These are phyloP conservation scores for Pseudogymnoascus sp. DNA, from an alignment of 2,329 filamentous ascomycete genomes.

Conservation along the genomic window DNA sequence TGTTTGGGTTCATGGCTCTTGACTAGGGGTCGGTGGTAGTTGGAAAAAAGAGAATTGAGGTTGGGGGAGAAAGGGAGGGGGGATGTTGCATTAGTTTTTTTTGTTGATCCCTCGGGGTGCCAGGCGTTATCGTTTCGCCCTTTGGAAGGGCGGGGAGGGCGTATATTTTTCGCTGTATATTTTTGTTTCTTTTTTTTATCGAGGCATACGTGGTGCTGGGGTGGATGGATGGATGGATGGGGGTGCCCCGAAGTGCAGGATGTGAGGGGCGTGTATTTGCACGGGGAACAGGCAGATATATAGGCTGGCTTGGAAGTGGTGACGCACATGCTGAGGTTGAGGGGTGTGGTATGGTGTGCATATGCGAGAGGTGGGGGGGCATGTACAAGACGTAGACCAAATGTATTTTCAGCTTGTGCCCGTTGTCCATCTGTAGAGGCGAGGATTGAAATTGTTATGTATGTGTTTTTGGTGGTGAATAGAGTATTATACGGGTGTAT, in stretches of 20 bases:
- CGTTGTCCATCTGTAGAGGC: not conserved
- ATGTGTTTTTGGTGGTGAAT: no score
- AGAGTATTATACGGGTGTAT: no score
- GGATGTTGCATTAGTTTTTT: not conserved
- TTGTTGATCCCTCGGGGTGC: not conserved
- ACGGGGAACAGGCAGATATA: not conserved
- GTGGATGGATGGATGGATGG: not conserved
- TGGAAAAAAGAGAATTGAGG: not conserved
- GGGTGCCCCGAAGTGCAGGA: not conserved
- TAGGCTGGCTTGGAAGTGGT: not conserved
- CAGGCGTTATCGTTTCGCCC: not conserved
- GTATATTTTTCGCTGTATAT: not conserved
- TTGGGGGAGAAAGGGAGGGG: no score
- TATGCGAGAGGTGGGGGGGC: not conserved
- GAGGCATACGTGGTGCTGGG: not conserved
- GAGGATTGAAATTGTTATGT: not conserved
- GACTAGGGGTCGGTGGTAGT: not conserved
- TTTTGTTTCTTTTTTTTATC: not conserved
- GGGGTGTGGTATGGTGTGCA: not conserved
- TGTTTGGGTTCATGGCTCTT: constrained; percentile 1
- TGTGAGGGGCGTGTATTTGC: not conserved
- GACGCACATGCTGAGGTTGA: not conserved
- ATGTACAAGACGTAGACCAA: constrained; percentile 3
- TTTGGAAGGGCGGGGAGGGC: not conserved
- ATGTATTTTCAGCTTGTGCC: not conserved